Percentiles rank a stretch among this genome's conserved stretches.
Conservation (phyloP, 306 rosid species). For the Styphnolobium japonicum region DNA sequence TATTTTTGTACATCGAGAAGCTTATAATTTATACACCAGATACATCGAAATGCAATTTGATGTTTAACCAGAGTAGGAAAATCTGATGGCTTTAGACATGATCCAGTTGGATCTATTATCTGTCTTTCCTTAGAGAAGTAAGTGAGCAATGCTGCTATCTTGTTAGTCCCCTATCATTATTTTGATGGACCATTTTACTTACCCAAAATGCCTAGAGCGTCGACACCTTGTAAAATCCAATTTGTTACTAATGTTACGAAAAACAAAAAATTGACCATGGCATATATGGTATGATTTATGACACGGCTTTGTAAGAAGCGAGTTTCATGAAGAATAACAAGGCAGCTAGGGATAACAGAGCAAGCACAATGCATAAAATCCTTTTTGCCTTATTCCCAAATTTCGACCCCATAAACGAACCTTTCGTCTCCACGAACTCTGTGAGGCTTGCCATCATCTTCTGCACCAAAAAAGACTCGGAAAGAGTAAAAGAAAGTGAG, state of each 20-base stretch:
- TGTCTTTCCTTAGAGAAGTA: neutral
- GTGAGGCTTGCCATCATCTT: constrained; percentile 25
- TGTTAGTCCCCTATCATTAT: neutral
- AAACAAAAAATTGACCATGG: neutral
- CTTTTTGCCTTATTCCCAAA: constrained; percentile 25
- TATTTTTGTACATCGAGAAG: constrained; percentile 36
- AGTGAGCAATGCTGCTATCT: neutral
- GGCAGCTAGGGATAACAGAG: constrained; percentile 21
- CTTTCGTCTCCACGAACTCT: constrained; percentile 22
- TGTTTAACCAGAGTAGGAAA: neutral
- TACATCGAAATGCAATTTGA: neutral
- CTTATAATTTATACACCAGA: neutral
- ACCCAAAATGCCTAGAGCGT: neutral
- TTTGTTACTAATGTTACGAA: neutral
- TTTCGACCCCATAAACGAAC: neutral
- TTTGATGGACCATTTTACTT: neutral
- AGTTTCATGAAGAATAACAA: constrained; percentile 29
- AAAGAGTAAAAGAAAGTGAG: neutral
- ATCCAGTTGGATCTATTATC: neutral
- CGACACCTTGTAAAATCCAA: neutral
- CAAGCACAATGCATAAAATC: constrained; percentile 2
- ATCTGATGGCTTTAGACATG: neutral
- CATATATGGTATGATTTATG: neutral
- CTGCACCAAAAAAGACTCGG: constrained; percentile 22
- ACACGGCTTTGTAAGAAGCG: neutral